These are phyloP conservation scores for Primulina huaijiensis DNA, from an alignment of 257 asterid genomes.

Conservation along the genomic window DNA sequence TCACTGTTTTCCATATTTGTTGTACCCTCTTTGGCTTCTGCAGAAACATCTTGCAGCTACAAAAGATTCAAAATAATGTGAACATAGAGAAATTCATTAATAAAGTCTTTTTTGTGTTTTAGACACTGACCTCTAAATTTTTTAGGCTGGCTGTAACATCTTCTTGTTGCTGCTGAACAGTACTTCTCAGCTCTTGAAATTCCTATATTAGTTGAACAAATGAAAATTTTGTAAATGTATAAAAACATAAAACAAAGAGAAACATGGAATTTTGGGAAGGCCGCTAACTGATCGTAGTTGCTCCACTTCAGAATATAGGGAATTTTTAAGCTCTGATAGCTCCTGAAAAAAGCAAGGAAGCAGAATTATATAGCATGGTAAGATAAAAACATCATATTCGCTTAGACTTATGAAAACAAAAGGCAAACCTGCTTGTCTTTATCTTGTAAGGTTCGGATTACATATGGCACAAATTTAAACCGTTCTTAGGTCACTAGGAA, in stretches of 20 bases:
- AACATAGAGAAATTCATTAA: slow-evolving; percentile 8
- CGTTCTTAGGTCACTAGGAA: not conserved
- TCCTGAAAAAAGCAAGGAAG: slow-evolving; percentile 47
- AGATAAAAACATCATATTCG: not conserved
- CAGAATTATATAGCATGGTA: slow-evolving; percentile 16
- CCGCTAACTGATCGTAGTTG: slow-evolving; percentile 80
- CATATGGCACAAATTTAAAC: not conserved
- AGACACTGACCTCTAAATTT: slow-evolving; percentile 60
- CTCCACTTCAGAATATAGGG: slow-evolving; percentile 78
- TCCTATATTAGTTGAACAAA: slow-evolving; percentile 46
- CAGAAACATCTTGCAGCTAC: slow-evolving; percentile 62
- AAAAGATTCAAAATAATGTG: slow-evolving; percentile 25
- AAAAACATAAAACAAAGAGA: slow-evolving; percentile 4
- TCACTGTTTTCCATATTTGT: slow-evolving; percentile 33
- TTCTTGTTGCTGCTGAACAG: slow-evolving; percentile 95
- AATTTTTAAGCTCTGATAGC: slow-evolving; percentile 67
- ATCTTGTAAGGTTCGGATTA: not conserved
- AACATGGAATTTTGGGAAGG: slow-evolving; percentile 7
- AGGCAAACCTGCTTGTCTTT: not conserved
- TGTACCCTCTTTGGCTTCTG: slow-evolving; percentile 34
- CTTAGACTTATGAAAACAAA: not conserved
- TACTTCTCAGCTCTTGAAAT: slow-evolving; percentile 77
- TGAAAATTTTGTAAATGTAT: slow-evolving; percentile 1
- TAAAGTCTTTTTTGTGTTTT: not conserved
- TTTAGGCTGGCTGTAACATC: slow-evolving; percentile 72